Conservation (phyloP, 192 early-diverging fungal species). For the Cetraspora pellucida region DNA sequence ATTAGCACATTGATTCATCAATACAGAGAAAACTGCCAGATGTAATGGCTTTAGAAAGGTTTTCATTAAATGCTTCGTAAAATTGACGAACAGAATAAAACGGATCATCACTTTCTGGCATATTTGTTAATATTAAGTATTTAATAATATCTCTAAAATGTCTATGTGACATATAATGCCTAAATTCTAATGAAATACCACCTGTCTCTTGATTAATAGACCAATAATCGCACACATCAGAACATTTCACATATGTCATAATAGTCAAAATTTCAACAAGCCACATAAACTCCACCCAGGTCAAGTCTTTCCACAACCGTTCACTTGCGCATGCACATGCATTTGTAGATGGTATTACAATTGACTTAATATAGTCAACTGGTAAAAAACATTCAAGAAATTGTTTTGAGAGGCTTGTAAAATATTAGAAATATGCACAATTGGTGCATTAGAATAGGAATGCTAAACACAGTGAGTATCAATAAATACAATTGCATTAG, state of each 20-base stretch:
- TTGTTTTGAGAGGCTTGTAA: background rate
- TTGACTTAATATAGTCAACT: background rate
- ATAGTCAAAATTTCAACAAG: slow-evolving; percentile 13
- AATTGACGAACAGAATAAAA: background rate
- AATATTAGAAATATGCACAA: slow-evolving; percentile 4
- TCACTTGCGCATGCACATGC: background rate
- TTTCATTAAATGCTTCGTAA: too few species aligned
- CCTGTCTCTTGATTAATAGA: background rate
- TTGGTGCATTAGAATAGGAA: slow-evolving; percentile 5
- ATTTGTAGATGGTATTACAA: slow-evolving; percentile 13
- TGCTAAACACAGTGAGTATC: background rate
- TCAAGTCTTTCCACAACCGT: slow-evolving; percentile 1
- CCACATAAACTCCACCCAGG: background rate
- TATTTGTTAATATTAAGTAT: background rate
- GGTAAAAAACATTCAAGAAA: slow-evolving; percentile 2
- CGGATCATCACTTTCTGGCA: background rate
- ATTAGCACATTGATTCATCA: too few species aligned
- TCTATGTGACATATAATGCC: background rate
- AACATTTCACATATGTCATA: slow-evolving; percentile 11
- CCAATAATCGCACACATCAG: background rate
- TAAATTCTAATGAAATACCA: background rate
- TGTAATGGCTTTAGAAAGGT: too few species aligned
- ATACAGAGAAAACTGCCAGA: too few species aligned
- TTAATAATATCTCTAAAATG: background rate
- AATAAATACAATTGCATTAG: slow-evolving; percentile 6